Conservation (phyloP, 371 early-diverging fungal species). For the Cladochytrium tenue region DNA sequence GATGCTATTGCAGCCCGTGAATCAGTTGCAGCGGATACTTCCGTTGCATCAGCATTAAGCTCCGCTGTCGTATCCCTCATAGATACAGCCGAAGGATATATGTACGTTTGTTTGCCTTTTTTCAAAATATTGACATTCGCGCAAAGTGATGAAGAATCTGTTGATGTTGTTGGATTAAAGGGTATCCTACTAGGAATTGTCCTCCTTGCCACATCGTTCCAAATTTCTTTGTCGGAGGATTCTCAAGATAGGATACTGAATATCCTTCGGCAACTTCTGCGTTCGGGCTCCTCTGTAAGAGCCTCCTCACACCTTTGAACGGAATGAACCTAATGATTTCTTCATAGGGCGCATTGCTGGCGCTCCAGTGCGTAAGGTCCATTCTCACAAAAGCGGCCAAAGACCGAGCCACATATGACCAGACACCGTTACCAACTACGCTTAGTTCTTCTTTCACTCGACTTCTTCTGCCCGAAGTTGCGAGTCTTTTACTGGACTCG, state of each 20-base stretch:
- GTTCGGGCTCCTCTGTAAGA: constrained; percentile 1
- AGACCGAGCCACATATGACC: not conserved
- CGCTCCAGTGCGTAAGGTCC: not conserved
- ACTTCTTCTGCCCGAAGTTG: constrained; percentile 7
- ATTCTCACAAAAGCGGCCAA: not conserved
- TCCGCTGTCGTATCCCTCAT: constrained; percentile 15
- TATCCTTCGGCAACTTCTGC: constrained; percentile 1
- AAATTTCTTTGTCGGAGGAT: not conserved
- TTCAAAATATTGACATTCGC: not conserved
- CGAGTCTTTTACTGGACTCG: not conserved
- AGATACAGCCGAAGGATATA: constrained; percentile 17
- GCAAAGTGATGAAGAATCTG: not conserved
- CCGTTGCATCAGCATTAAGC: not conserved
- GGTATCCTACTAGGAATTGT: constrained; percentile 25
- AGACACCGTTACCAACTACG: not conserved
- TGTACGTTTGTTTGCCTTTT: constrained; percentile 9
- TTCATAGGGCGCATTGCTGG: not conserved
- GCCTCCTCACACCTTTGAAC: constrained; percentile 3
- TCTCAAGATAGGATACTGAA: constrained; percentile 11
- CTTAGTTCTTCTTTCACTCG: constrained; percentile 6
- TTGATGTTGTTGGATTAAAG: constrained; percentile 15
- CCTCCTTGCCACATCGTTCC: constrained; percentile 4
- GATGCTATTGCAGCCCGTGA: constrained; percentile 7
- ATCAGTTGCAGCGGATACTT: not conserved
- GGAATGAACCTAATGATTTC: not conserved